Evolutionary conservation across 2,329 filamentous ascomycete genomes (phyloP), one percentile per base, ranked within the genome.

Genomic region (Elsinoe fawcettii): DNA sequence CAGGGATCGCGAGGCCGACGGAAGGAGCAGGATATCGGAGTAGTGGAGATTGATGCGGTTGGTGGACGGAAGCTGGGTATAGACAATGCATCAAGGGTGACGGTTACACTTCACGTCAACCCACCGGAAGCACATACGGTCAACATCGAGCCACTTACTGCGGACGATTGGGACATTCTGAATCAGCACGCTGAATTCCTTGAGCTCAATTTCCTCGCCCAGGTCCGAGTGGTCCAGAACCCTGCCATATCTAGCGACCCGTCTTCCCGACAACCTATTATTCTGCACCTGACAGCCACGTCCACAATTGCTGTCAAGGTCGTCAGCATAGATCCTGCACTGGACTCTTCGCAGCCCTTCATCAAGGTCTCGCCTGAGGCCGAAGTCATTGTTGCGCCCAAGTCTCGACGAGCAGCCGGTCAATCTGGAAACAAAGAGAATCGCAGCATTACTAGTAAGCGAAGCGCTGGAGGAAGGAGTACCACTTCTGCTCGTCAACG

Each of bases 131-230:
- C 90, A 51, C 90, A 96, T 71, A 97, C 91, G 1, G 87, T 99
- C 71, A 90, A 96, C 69, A 97, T 99, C 65, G 95, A 99, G 70
- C 93, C 93, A 32, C 74, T 97, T 66, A 97, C 93, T 0, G 84
- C 92, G 1, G 90, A 95, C 59, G 93, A 99, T 69, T 99, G 93
- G 93, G 93, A 99, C 73, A 95, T 97, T 66, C 97, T 99, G 65
- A 93, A 99, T 72, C 77, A 99, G 1, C 93, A 99, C 75, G 93
- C 93, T 4, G 93, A 87, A 14, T 99, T 97, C 67, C 78, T 99
- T 53, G 93, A 99, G 69, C 79, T 96, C 62, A 97, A 99, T 70
- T 84, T 99, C 55, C 78, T 96, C 30, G 88, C 86, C 44, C 93
- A 99, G 74, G 91, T 99, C 64, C 86, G 93, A 65, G 92, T 92